Percentiles rank a stretch among this genome's conserved stretches.
Conservation (phyloP, 495 filamentous ascomycete genomes). For the Trichoderma virens region DNA sequence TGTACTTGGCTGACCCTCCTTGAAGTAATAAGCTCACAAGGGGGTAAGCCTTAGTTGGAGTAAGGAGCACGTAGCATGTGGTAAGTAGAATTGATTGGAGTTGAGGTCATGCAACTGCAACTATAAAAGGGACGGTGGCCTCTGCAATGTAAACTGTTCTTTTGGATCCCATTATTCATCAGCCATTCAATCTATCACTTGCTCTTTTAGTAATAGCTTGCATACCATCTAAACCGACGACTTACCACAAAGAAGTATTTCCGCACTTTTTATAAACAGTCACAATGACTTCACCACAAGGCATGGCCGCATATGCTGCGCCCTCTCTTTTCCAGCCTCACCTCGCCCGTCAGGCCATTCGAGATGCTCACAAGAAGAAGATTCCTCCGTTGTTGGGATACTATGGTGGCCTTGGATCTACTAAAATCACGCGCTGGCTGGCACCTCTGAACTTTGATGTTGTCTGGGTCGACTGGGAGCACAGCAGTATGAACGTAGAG, state of each 20-base stretch:
- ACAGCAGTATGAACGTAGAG: slow-evolving; percentile 33
- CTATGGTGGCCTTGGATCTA: slow-evolving; percentile 28
- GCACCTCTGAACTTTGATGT: slow-evolving; percentile 33
- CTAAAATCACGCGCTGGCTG: slow-evolving; percentile 27
- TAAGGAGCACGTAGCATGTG: background rate
- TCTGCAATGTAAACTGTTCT: too few species aligned
- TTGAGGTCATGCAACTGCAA: background rate
- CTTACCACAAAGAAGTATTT: too few species aligned
- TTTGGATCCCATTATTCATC: too few species aligned
- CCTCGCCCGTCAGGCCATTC: slow-evolving; percentile 33
- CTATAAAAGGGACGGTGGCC: background rate
- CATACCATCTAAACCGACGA: too few species aligned
- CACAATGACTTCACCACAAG: slow-evolving; percentile 10
- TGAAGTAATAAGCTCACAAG: background rate
- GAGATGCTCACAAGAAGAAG: slow-evolving; percentile 35
- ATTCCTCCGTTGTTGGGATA: slow-evolving; percentile 33
- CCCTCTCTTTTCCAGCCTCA: slow-evolving; percentile 39
- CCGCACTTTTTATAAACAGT: too few species aligned
- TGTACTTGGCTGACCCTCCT: background rate
- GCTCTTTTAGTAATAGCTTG: too few species aligned
- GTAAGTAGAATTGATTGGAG: background rate
- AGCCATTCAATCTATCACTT: too few species aligned
- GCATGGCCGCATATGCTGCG: slow-evolving; percentile 32
- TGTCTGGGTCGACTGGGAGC: slow-evolving; percentile 41
- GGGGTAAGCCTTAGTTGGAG: background rate